These are phyloP conservation scores for Mycena belliarum DNA, from an alignment of 768 basidiomycete genomes.

Conservation along the genomic window DNA sequence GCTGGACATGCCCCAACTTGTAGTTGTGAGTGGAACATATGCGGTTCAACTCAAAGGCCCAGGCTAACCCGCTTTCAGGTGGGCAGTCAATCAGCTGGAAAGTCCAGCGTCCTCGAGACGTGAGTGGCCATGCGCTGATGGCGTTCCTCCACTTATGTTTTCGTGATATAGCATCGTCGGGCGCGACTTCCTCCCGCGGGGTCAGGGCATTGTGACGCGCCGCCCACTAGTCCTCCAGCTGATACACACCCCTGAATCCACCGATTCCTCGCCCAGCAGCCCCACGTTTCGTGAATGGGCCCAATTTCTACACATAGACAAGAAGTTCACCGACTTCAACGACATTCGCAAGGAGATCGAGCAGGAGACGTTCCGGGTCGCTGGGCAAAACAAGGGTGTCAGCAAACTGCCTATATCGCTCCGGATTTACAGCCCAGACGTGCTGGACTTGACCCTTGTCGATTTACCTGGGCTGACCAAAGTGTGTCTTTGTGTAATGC, in stretches of 20 bases:
- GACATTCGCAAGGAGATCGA: constrained; percentile 97
- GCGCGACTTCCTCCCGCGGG: constrained; percentile 84
- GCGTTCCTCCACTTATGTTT: not conserved
- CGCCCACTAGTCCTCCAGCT: constrained; percentile 95
- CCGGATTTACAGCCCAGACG: constrained; percentile 93
- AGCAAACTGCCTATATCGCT: constrained; percentile 95
- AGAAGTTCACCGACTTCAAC: constrained; percentile 92
- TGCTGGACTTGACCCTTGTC: constrained; percentile 93
- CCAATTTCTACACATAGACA: constrained; percentile 96
- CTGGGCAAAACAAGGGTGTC: constrained; percentile 98
- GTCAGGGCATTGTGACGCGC: constrained; percentile 93
- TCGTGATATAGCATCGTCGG: constrained; percentile 77
- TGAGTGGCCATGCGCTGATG: constrained; percentile 45
- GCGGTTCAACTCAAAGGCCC: not conserved
- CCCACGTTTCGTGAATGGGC: constrained; percentile 82
- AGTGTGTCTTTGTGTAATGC: constrained; percentile 41
- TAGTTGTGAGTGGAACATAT: constrained; percentile 61
- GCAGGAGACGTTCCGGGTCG: constrained; percentile 94
- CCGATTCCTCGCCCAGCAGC: constrained; percentile 44
- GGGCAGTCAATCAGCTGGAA: constrained; percentile 95
- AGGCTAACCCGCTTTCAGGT: constrained; percentile 51
- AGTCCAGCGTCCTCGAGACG: constrained; percentile 97
- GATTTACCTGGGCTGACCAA: constrained; percentile 97
- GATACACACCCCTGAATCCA: constrained; percentile 80
- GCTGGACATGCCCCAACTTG: constrained; percentile 90